Evolutionary conservation across 768 basidiomycete genomes (phyloP).

Genomic region (Xerocomellus intermedius): DNA sequence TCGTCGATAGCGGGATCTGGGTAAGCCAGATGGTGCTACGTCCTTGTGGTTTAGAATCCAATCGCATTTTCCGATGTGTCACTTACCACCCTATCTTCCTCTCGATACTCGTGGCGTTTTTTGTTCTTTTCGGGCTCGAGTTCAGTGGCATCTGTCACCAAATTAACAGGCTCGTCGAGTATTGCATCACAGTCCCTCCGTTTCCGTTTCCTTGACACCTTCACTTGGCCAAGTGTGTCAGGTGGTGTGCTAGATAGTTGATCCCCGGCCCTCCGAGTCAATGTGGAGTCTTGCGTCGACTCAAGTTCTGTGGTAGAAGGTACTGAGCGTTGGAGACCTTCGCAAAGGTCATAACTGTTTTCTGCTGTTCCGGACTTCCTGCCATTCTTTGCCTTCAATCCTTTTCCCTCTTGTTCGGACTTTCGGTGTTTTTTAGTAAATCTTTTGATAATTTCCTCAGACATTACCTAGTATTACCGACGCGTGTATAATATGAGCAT

Average conservation of each 20-base stretch:
- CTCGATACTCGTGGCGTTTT: slow-evolving; percentile 3
- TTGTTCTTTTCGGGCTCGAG: slow-evolving; percentile 9
- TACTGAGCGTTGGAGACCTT: not conserved
- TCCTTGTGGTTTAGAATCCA: slow-evolving; percentile 4
- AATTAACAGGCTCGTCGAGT: not conserved
- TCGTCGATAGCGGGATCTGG: slow-evolving; percentile 36
- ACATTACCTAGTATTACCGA: slow-evolving; percentile 9
- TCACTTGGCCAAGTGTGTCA: not conserved
- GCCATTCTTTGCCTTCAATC: not conserved
- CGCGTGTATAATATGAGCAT: not conserved
- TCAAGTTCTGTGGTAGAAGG: not conserved
- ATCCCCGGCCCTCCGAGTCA: not conserved
- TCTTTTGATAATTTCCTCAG: slow-evolving; percentile 2
- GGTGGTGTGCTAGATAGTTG: not conserved
- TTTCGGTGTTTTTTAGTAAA: not conserved
- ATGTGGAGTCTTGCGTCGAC: not conserved
- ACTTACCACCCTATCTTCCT: slow-evolving; percentile 6
- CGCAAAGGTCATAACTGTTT: not conserved
- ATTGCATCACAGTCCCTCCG: slow-evolving; percentile 1
- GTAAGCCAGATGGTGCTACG: slow-evolving; percentile 11
- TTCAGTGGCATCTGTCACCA: not conserved
- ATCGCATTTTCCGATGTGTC: not conserved
- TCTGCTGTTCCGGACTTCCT: not conserved
- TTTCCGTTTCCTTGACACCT: slow-evolving; percentile 18
- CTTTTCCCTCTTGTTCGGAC: not conserved